These are phyloP conservation scores for Globisporangium polare DNA, from an alignment of 352 stramenopile species.

Conservation along the genomic window DNA sequence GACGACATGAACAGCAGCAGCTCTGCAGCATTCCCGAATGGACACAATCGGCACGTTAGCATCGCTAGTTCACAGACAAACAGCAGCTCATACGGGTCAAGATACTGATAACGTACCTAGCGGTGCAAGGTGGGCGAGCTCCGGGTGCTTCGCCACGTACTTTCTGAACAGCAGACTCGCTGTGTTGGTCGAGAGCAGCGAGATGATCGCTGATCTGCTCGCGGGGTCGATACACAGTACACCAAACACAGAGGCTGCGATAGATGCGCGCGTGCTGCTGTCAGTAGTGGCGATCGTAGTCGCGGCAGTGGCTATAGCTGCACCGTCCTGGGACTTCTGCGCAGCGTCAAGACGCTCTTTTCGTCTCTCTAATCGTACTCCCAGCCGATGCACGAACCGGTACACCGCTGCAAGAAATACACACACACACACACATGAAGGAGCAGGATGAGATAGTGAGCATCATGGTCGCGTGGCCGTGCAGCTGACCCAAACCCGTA, in stretches of 20 bases:
- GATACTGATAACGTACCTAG: constrained; percentile 14
- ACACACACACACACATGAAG: background rate
- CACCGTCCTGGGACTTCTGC: background rate
- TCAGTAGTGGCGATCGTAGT: background rate
- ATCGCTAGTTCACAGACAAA: background rate
- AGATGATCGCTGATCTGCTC: constrained; percentile 43
- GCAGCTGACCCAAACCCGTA: background rate
- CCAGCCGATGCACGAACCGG: constrained; percentile 32
- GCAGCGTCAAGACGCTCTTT: background rate
- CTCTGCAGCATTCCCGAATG: constrained; percentile 20
- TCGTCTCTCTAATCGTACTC: constrained; percentile 14
- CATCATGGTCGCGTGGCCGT: too few relatives aligned
- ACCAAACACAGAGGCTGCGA: constrained; percentile 28
- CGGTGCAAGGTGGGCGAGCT: constrained; percentile 27
- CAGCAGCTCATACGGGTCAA: background rate
- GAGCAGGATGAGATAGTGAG: constrained; percentile 1
- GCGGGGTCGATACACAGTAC: constrained; percentile 30
- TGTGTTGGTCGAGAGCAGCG: constrained; percentile 48
- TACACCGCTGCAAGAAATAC: constrained; percentile 30
- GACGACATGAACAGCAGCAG: constrained; percentile 46
- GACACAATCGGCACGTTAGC: background rate
- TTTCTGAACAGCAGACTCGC: constrained; percentile 31
- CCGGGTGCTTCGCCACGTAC: constrained; percentile 24
- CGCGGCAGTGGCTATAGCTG: background rate
- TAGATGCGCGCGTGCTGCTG: constrained; percentile 21